Evolutionary conservation across 768 basidiomycete species (phyloP), one percentile per base, ranked within the genome.

Genomic region (Xanthoconium purpureum): DNA sequence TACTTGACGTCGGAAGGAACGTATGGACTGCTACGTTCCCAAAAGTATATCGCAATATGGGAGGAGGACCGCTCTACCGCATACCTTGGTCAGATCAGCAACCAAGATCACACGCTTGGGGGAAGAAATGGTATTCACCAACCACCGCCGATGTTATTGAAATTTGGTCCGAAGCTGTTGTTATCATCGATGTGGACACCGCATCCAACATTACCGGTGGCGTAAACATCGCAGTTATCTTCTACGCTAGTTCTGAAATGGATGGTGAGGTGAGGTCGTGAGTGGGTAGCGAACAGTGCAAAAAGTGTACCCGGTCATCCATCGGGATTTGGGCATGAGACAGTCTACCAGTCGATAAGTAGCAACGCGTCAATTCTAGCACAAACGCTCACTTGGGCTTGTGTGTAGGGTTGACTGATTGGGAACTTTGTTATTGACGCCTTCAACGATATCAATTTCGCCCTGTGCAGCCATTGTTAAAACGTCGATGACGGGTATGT

Each of bases 31-130:
- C 67, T 62, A 29, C 78, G 64, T 29, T 71, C 72, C 75, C 78
- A 78, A 57, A 75, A 78, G 65, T 71, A 78, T 30, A 76, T 59
- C 36, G 71, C 69, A 30, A 79, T 70, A 45, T 68, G 67, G n/a
- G 50, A 59, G 12, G 61, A 45, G 12, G 59, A 65, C 28, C 71
- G 63, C 52, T 74, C 70, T 30, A 75, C 37, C 0, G 72, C 78
- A 55, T 76, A 79, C 73, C 74, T 67, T 24, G 30, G 11, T 54
- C 10, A 17, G 8, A 38, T 48, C 20, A 57, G 51, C 42, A 33
- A 12, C 13, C 53, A 42, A 24, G 32, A 38, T 8, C 4, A 12
- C 24, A 17, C 20, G 3, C 8, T 15, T 5, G 18, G 11, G 15
- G 29, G 33, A 28, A 32, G 10, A 8, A 7, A 24, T 10, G 20